Evolutionary conservation across 1,284 basidiomycete genomes (phyloP).

Genomic region (Ceratobasidium sp.): DNA sequence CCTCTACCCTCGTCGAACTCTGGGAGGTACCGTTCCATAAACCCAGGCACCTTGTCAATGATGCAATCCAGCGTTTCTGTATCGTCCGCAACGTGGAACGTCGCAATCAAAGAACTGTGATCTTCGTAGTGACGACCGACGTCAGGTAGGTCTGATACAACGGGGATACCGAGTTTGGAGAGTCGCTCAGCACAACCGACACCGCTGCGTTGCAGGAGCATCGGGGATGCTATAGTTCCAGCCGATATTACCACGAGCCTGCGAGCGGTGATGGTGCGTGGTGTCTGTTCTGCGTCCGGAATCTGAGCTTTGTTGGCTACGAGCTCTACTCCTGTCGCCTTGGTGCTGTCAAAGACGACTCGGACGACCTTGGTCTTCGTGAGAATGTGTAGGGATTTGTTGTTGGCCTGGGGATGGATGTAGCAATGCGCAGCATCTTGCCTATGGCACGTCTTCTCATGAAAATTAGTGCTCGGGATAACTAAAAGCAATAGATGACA

Average conservation of each 20-base stretch:
- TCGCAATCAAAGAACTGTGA: constrained; percentile 47
- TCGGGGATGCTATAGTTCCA: constrained; percentile 59
- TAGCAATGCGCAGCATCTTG: constrained; percentile 42
- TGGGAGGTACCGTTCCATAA: constrained; percentile 17
- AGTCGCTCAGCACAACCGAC: constrained; percentile 62
- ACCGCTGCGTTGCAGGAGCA: constrained; percentile 68
- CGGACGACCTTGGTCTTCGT: constrained; percentile 25
- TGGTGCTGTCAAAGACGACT: constrained; percentile 32
- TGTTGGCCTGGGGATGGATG: constrained; percentile 26
- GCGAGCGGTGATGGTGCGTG: constrained; percentile 26
- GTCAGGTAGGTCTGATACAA: constrained; percentile 65
- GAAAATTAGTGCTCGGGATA: background rate
- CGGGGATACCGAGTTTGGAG: constrained; percentile 59
- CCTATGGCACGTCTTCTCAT: constrained; percentile 21
- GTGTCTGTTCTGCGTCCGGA: constrained; percentile 26
- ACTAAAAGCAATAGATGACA: background rate
- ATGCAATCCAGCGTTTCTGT: constrained; percentile 33
- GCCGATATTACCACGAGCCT: constrained; percentile 41
- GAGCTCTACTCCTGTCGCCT: constrained; percentile 35
- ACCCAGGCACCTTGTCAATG: constrained; percentile 11
- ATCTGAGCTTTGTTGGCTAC: constrained; percentile 17
- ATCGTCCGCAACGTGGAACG: constrained; percentile 29
- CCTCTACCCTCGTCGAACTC: constrained; percentile 36
- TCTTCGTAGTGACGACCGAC: constrained; percentile 70
- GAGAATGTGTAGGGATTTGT: constrained; percentile 27